Base-by-base conservation (phyloP, 2,329 filamentous ascomycete genomes). In the Talaromyces sp. region DNA sequence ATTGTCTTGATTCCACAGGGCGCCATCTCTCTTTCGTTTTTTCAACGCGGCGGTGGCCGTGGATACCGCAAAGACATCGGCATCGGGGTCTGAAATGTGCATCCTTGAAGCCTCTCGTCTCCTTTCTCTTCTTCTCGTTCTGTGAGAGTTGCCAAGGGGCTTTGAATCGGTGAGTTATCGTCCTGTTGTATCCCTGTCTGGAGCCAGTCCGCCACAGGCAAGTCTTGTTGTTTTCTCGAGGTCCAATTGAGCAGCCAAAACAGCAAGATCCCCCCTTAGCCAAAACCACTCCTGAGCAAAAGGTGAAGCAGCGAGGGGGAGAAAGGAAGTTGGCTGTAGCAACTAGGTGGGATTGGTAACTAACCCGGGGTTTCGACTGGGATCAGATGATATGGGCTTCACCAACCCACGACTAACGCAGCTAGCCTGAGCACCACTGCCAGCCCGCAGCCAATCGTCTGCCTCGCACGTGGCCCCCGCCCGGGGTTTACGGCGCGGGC, bases 11-110 rank as follows among this genome's bases (percentile, higher is more conserved):
- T 14, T 24, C 43, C 43, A 24, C 10, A 46, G 21, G 21, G 43
- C 43, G 6, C 43, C 51, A 53, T 71, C 68, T 55, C 69, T 64
- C 49, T 70, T 71, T 27, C 70, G 60, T 58, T 72, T 71, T 35
- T 65, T 69, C 19, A 67, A 41, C 38, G 56, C 61, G 4, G 61
- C 35, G 19, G 64, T 35, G 55, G 63, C 54, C 26, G 60, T 31
- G 9, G 49, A 54, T 14, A 60, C 59, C 19, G 54, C 31, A 31
- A 29, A 50, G 35, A 56, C 26, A 55, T 62, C 41, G 14, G 57
- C 32, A 55, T 62, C 41, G 5, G 38, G 21, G 7, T 26, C 21
- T 41, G 55, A 41, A 58, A 61, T 61, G 17, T 61, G 56, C 59
- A 61, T 61, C 13, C 19, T 50, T 21, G 21, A 9, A 17, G 19